Evolutionary conservation across 768 basidiomycete genomes (phyloP).

Genomic region (Rhizopogon vulgaris): DNA sequence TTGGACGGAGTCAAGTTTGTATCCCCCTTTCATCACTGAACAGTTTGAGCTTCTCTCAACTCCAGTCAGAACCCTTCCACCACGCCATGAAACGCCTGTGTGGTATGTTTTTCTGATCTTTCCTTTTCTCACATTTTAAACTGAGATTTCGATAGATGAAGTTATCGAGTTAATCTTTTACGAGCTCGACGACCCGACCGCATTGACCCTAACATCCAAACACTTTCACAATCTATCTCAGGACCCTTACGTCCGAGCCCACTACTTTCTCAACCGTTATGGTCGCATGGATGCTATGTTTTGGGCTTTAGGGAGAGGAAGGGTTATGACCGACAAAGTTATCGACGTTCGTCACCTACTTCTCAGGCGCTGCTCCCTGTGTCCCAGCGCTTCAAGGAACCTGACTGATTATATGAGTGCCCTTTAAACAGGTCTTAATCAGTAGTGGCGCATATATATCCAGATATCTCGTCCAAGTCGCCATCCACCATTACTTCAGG

Average conservation of each 20-base stretch:
- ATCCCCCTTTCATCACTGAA: background rate
- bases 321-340: constrained; percentile 54
- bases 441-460: constrained; percentile 74
- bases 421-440: constrained; percentile 51
- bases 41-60: constrained; percentile 2
- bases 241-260: constrained; percentile 71
- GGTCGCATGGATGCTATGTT: constrained; percentile 67
- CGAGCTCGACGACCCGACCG: constrained; percentile 59
- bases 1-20: background rate
- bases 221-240: constrained; percentile 58
- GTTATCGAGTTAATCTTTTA: constrained; percentile 69
- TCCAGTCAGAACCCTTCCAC: background rate
- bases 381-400: constrained; percentile 7
- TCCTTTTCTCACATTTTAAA: constrained; percentile 6
- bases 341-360: constrained; percentile 52
- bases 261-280: constrained; percentile 72
- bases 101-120: constrained; percentile 37
- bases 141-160: constrained; percentile 37
- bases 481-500: constrained; percentile 75
- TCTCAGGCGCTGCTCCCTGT: constrained; percentile 17
- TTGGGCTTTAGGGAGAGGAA: constrained; percentile 69
- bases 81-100: constrained; percentile 57
- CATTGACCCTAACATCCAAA: constrained; percentile 50
- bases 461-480: constrained; percentile 72
- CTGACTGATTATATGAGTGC: constrained; percentile 21